Percentiles rank a stretch among this genome's conserved stretches.
Conservation (phyloP, 352 stramenopile species). For the Phytophthora palmivora region DNA sequence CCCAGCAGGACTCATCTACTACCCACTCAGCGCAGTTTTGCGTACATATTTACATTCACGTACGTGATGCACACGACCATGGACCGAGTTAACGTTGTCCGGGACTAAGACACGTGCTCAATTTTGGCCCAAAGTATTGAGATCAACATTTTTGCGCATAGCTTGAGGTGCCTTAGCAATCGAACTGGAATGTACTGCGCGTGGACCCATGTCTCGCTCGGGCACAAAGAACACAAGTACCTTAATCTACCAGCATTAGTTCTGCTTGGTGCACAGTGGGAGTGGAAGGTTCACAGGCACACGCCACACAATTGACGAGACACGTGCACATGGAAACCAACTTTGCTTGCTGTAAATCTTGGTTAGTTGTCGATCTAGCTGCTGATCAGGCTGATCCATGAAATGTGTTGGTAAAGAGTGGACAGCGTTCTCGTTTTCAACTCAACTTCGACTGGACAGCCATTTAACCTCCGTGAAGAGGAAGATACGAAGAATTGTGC, state of each 20-base stretch:
- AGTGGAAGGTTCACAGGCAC: constrained; percentile 13
- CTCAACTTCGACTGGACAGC: too few species aligned
- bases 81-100: not conserved
- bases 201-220: not conserved
- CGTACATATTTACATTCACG: too few species aligned
- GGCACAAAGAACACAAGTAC: not conserved
- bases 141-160: not conserved
- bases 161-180: constrained; percentile 17
- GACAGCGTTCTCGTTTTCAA: too few species aligned
- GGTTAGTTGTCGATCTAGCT: not conserved
- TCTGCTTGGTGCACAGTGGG: constrained; percentile 29
- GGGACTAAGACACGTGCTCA: constrained; percentile 3
- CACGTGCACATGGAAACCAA: not conserved
- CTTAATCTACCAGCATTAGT: constrained; percentile 9
- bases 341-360: constrained; percentile 18
- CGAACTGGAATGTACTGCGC: not conserved
- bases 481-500: constrained; percentile 4
- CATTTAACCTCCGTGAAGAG: too few species aligned
- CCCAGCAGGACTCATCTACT: not conserved
- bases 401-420: too few species aligned
- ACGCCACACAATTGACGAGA: constrained; percentile 9
- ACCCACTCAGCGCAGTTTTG: too few species aligned
- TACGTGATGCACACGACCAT: too few species aligned
- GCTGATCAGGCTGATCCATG: not conserved
- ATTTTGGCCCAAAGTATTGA: not conserved